A percentile compares a stretch with the other conserved stretches of the same genome.
These are phyloP conservation scores for Dictyostelium firmibasis DNA, from an alignment of 78 protist genomes.

Conservation along the genomic window DNA sequence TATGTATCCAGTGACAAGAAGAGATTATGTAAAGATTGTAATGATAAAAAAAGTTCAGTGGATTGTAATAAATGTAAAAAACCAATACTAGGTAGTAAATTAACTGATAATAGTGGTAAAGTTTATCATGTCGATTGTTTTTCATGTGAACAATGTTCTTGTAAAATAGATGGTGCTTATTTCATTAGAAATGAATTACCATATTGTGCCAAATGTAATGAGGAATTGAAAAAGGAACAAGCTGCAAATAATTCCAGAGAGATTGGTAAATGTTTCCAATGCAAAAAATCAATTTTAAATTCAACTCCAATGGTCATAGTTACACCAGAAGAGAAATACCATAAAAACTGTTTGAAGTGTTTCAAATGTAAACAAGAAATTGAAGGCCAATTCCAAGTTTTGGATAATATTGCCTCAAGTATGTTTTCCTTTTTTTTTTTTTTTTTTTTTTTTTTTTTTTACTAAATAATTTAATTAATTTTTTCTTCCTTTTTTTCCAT, in stretches of 20 bases:
- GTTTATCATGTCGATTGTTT: slow-evolving; percentile 53
- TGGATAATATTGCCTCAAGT: slow-evolving; percentile 15
- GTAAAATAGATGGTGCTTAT: background rate
- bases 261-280: slow-evolving; percentile 12
- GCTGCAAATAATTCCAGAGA: background rate
- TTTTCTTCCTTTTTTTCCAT: too few species aligned
- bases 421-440: background rate
- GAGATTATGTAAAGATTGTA: slow-evolving; percentile 9
- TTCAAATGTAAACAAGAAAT: slow-evolving; percentile 1
- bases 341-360: slow-evolving; percentile 32
- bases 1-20: background rate
- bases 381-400: slow-evolving; percentile 26
- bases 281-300: slow-evolving; percentile 12
- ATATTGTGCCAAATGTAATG: slow-evolving; percentile 25
- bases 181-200: slow-evolving; percentile 3
- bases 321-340: slow-evolving; percentile 35
- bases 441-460: background rate
- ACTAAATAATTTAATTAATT: too few species aligned
- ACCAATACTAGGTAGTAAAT: slow-evolving; percentile 43
- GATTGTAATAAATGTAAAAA: slow-evolving; percentile 9
- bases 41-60: background rate
- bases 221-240: background rate
- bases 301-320: slow-evolving; percentile 15
- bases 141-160: slow-evolving; percentile 13
- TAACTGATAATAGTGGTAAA: slow-evolving; percentile 18